phyloP scores from a whole-genome alignment of 1,284 basidiomycete species.

The Ceratobasidium theobromae region DNA sequence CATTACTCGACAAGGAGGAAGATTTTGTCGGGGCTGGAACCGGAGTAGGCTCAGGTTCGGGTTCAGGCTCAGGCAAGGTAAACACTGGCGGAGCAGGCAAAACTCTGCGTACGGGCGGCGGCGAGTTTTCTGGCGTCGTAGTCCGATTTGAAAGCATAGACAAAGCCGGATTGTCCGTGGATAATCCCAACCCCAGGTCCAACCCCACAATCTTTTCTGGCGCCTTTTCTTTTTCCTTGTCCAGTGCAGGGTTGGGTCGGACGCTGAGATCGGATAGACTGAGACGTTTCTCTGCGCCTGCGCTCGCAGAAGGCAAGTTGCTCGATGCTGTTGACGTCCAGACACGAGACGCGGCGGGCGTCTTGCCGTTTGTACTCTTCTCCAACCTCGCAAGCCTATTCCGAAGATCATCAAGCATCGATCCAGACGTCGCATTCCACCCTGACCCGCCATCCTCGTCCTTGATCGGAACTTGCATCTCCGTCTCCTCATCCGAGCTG shows the following conservation, averaged over 20 bases:
- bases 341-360: constrained; percentile 9
- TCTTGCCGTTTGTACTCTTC: constrained; percentile 30
- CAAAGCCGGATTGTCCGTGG: constrained; percentile 15
- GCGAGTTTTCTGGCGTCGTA: constrained; percentile 25
- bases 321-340: not conserved
- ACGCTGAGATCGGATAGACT: constrained; percentile 22
- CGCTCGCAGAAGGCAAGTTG: not conserved
- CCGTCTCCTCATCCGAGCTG: constrained; percentile 21
- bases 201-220: not conserved
- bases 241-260: not conserved
- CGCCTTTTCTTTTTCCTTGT: not conserved
- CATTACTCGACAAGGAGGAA: not conserved
- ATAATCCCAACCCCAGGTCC: constrained; percentile 1
- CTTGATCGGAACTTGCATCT: constrained; percentile 26
- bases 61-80: constrained; percentile 2
- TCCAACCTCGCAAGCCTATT: constrained; percentile 20
- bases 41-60: not conserved
- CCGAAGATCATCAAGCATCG: constrained; percentile 16
- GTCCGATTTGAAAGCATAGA: constrained; percentile 21
- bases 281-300: constrained; percentile 2
- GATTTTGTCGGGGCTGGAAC: not conserved
- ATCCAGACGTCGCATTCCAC: not conserved
- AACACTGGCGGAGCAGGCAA: constrained; percentile 7
- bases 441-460: constrained; percentile 18
- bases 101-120: not conserved